Evolutionary conservation across 169 alveolate genomes (phyloP), one percentile per base, ranked within the genome.

Genomic region (Eimeria maxima): DNA sequence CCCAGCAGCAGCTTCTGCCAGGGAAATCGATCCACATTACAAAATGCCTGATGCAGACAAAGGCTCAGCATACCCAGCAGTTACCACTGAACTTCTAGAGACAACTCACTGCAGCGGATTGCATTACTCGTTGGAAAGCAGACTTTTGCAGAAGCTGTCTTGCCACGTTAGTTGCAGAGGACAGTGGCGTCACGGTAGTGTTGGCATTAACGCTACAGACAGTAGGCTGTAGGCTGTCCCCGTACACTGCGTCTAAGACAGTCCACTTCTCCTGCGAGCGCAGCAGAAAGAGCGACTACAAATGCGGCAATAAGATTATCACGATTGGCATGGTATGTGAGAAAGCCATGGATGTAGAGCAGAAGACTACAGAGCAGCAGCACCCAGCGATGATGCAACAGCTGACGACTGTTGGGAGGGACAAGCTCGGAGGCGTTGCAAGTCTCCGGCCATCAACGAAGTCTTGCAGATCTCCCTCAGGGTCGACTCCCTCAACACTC

Each of bases 151-250:
- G 84, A 53, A 92, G 81, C 44, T 84, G 87, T n/a, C 95, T 50
- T 60, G 95, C 95, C 53, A 92, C 95, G 38, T 65, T 92, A 24
- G 95, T 53, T 18, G 95, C 95, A 33, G 95, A 84, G 38, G 95
- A 50, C 90, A 81, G 74, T 16, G 90, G 71, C 16, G 90, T 81
- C 50, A 55, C 6, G 13, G 50, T 50, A 33, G 74, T 47, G 90
- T 27, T 81, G 27, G 90, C 63, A 55, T 4, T 44, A 50, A 53
- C 63, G 71, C 29, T 81, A 45, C 90, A 81, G 29, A 53, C 90
- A 10, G 71, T 50, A 29, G 90, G 90, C 90, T 81, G 90, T 29
- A 81, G 73, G 90, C 90, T 81, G 29, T 81, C 90, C 27, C 90
- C 90, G 55, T 81, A 81, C n/a, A 81, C 50, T 24, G 90, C 67